phyloP scores from a whole-genome alignment of 2,329 filamentous ascomycete species.

The Nothophaeocryptopus gaeumannii region DNA sequence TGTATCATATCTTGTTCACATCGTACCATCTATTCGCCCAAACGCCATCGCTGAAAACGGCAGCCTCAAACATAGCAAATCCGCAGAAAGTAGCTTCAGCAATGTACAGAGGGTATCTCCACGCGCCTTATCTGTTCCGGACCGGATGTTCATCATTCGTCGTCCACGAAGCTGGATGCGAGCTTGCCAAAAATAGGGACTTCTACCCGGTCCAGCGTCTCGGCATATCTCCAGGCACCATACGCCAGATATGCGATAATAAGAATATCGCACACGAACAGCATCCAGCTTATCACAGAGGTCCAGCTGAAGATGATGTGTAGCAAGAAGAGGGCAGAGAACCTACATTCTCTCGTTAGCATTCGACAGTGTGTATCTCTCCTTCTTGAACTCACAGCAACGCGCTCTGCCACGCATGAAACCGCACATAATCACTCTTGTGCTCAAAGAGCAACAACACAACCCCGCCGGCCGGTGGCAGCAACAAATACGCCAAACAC shows the following conservation, averaged over 20 bases:
- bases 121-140: no score
- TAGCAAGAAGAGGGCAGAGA: conserved; percentile 58
- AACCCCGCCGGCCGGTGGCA: conserved; percentile 84
- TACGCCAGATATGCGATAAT: conserved; percentile 74
- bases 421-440: conserved; percentile 95
- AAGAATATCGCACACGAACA: conserved; percentile 72
- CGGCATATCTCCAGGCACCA: conserved; percentile 79
- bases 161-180: conserved; percentile 85
- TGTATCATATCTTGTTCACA: no score
- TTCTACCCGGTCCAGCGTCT: conserved; percentile 68
- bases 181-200: conserved; percentile 81
- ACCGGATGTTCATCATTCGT: conserved; percentile 68
- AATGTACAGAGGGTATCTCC: no score
- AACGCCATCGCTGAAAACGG: no score
- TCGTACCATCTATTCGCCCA: no score
- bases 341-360: conserved; percentile 15
- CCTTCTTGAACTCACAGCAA: conserved; percentile 25
- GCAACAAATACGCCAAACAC: conserved; percentile 77
- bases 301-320: conserved; percentile 89
- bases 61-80: no score
- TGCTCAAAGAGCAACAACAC: conserved; percentile 81
- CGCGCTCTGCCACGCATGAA: conserved; percentile 84
- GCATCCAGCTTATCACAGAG: conserved; percentile 74
- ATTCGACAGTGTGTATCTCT: no score
- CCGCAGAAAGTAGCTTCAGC: no score